A percentile compares a stretch with the other conserved stretches of the same genome.
Conservation (phyloP, 352 stramenopile genomes). For the Phytophthora sansomeana region DNA sequence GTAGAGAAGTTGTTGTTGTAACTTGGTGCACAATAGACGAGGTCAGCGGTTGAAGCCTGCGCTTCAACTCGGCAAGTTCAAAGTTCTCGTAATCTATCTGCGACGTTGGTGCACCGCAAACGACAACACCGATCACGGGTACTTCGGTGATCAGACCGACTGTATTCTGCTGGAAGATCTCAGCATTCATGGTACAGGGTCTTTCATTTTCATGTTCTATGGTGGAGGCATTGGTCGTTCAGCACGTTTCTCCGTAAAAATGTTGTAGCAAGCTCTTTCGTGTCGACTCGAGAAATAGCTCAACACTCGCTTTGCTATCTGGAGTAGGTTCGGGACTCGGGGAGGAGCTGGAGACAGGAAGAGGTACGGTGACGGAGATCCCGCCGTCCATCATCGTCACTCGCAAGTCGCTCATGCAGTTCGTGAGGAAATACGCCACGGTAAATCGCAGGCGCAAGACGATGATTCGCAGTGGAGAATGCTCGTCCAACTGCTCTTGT, state of each 20-base stretch:
- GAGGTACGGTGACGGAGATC: slow-evolving; percentile 18
- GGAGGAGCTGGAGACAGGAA: slow-evolving; percentile 16
- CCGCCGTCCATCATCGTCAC: slow-evolving; percentile 46
- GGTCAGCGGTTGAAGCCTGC: slow-evolving; percentile 8
- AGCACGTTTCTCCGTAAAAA: slow-evolving; percentile 37
- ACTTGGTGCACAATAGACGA: slow-evolving; percentile 6
- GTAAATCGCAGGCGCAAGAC: slow-evolving; percentile 52
- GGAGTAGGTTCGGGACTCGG: slow-evolving; percentile 10
- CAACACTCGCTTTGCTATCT: slow-evolving; percentile 15
- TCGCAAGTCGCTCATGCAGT: slow-evolving; percentile 47
- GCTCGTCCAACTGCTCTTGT: slow-evolving; percentile 49
- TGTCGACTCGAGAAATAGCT: slow-evolving; percentile 33
- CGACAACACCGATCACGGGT: too few species aligned
- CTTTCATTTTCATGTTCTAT: slow-evolving; percentile 6
- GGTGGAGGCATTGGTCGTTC: neutral
- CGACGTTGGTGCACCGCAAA: slow-evolving; percentile 1
- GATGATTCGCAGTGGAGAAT: slow-evolving; percentile 47
- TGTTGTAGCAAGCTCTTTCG: slow-evolving; percentile 31
- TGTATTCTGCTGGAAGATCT: too few species aligned
- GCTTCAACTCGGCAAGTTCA: slow-evolving; percentile 21
- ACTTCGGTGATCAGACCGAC: too few species aligned
- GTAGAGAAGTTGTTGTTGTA: too few species aligned
- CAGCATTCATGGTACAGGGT: neutral
- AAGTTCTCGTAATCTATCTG: slow-evolving; percentile 7
- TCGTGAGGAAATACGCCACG: slow-evolving; percentile 48